phyloP scores from a whole-genome alignment of 148 eudicot genomes.

The Rhododendron williamsianum region DNA sequence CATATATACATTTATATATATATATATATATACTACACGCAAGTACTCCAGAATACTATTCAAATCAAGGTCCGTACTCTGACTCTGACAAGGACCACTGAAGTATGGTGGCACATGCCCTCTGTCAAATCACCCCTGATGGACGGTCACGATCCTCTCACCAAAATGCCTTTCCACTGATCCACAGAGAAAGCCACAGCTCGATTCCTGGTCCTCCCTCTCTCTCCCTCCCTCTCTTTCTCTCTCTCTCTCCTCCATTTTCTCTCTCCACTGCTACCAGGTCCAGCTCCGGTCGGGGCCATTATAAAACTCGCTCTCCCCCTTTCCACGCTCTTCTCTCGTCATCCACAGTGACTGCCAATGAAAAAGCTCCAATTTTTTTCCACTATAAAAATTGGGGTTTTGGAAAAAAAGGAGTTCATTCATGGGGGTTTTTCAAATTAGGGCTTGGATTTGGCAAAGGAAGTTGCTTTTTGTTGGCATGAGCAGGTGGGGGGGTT shows the following conservation, averaged over 20 bases:
- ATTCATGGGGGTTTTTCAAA: constrained; percentile 8
- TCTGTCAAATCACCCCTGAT: constrained; percentile 58
- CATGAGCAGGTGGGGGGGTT: background rate
- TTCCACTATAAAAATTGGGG: background rate
- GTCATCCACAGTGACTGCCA: constrained; percentile 14
- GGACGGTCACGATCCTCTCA: constrained; percentile 43
- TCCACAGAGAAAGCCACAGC: constrained; percentile 10
- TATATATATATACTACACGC: background rate
- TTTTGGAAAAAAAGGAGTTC: background rate
- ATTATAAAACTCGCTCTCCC: constrained; percentile 15
- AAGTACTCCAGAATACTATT: background rate
- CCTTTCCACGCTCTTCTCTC: background rate
- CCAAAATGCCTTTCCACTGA: constrained; percentile 20
- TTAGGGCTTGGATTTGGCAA: constrained; percentile 1
- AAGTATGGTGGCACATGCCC: constrained; percentile 99
- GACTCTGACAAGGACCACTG: constrained; percentile 83
- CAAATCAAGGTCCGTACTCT: constrained; percentile 61
- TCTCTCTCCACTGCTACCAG: constrained; percentile 37
- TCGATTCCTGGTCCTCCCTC: background rate
- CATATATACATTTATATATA: background rate
- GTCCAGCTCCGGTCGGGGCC: constrained; percentile 31
- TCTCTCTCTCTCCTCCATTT: background rate
- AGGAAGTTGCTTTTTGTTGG: background rate
- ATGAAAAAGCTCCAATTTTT: constrained; percentile 9
- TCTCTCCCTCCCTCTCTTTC: background rate